These are phyloP conservation scores for Tetraselmis chui DNA, from an alignment of 139 green algal species.

Conservation along the genomic window DNA sequence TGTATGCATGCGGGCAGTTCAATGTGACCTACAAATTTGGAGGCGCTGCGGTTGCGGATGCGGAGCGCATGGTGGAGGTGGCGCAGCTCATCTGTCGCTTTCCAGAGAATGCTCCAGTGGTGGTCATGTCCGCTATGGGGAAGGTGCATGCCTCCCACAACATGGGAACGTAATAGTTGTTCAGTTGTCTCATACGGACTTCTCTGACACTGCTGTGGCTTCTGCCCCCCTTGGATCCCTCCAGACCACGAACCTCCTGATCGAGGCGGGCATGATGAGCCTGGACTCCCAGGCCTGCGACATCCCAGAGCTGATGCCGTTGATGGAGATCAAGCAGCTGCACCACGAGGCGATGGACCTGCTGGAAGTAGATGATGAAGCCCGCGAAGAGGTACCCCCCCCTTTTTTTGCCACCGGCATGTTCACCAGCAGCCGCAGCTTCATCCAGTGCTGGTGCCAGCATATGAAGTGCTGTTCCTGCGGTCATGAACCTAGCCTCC, in stretches of 20 bases:
- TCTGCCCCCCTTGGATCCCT: background rate
- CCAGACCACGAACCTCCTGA: constrained; percentile 93
- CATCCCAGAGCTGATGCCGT: constrained; percentile 45
- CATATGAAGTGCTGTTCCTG: no score
- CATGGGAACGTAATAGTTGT: background rate
- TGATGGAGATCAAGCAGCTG: constrained; percentile 59
- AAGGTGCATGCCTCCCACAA: constrained; percentile 50
- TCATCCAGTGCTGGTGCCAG: no score
- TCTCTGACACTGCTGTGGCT: background rate
- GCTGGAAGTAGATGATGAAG: constrained; percentile 49
- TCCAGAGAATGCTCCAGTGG: constrained; percentile 65
- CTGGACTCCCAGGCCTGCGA: constrained; percentile 41
- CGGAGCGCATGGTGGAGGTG: constrained; percentile 88
- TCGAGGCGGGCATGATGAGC: constrained; percentile 74
- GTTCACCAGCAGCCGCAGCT: no score
- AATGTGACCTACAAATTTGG: constrained; percentile 96
- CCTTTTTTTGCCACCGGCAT: no score
- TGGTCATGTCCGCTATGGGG: constrained; percentile 98
- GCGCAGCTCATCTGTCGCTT: constrained; percentile 89
- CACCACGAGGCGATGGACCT: constrained; percentile 58
- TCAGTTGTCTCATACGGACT: no score
- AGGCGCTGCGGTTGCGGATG: constrained; percentile 83
- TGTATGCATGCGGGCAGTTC: constrained; percentile 38
- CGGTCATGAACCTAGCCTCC: no score
- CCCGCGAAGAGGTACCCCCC: constrained; percentile 26